Evolutionary conservation across 306 rosid genomes (phyloP).

Genomic region (Mimosa bimucronata): DNA sequence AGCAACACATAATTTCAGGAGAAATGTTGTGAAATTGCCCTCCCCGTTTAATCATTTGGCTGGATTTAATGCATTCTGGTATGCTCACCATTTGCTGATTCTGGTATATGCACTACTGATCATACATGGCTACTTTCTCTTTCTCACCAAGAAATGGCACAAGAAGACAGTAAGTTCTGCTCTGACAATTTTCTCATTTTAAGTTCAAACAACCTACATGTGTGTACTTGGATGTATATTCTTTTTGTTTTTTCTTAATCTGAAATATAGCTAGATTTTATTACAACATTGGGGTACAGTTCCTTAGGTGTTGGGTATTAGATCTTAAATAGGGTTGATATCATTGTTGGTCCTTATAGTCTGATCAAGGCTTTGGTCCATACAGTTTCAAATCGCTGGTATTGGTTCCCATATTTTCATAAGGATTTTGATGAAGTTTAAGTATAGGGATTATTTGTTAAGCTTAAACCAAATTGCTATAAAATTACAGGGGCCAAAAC

Average conservation of each 20-base stretch:
- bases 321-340: neutral
- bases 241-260: neutral
- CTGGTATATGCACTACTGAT: constrained; percentile 65
- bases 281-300: neutral
- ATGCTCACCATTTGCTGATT: constrained; percentile 85
- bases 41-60: constrained; percentile 62
- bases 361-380: too few species aligned
- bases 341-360: too few species aligned
- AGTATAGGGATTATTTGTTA: too few species aligned
- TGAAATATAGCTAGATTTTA: neutral
- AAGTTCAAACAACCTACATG: neutral
- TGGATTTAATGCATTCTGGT: constrained; percentile 95
- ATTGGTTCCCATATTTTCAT: too few species aligned
- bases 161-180: constrained; percentile 65
- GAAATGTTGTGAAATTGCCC: constrained; percentile 58
- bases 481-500: too few species aligned
- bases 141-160: constrained; percentile 61
- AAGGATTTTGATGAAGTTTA: too few species aligned
- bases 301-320: neutral
- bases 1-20: constrained; percentile 77
- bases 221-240: neutral
- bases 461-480: too few species aligned
- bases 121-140: constrained; percentile 71
- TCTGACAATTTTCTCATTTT: neutral
- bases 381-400: too few species aligned